Conservation (phyloP, 495 filamentous ascomycete genomes). For the Penicillium antarcticum region DNA sequence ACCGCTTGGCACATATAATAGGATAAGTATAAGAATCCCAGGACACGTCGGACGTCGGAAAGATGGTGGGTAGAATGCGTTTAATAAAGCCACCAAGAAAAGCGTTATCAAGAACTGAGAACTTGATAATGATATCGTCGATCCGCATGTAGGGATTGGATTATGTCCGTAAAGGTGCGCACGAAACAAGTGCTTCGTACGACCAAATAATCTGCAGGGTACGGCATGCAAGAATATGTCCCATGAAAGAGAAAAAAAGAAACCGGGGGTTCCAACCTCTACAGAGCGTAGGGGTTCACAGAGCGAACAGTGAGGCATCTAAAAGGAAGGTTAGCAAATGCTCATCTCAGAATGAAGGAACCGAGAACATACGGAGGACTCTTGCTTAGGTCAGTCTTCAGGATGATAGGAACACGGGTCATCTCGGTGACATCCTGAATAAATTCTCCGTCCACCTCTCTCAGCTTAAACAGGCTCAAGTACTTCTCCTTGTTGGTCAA, state of each 20-base stretch:
- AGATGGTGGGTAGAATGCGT: conserved; percentile 8
- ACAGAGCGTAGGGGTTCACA: conserved; percentile 94
- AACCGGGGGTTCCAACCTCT: conserved; percentile 12
- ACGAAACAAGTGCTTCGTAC: conserved; percentile 6
- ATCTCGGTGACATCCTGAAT: conserved; percentile 98
- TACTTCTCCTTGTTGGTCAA: conserved; percentile 96
- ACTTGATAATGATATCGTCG: conserved; percentile 28
- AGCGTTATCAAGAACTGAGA: conserved; percentile 9
- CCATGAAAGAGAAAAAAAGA: conserved; percentile 18
- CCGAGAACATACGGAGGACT: conserved; percentile 84
- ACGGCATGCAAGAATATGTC: conserved; percentile 28
- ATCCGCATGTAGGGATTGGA: conserved; percentile 21
- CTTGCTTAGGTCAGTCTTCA: conserved; percentile 98
- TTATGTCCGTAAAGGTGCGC: conserved; percentile 22
- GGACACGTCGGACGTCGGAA: conserved; percentile 13
- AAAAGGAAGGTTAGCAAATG: conserved; percentile 32
- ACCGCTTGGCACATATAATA: conserved; percentile 26
- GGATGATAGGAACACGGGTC: conserved; percentile 90
- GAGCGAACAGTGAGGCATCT: conserved; percentile 98
- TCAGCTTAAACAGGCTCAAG: conserved; percentile 78
- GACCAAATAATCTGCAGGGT: conserved; percentile 25
- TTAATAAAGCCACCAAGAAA: conserved; percentile 1
- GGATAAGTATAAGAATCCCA: conserved; percentile 24
- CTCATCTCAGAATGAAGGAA: neutral
- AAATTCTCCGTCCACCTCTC: conserved; percentile 91